Evolutionary conservation across 2,329 filamentous ascomycete species (phyloP), one percentile per base, ranked within the genome.

Genomic region (Alternaria sp.): DNA sequence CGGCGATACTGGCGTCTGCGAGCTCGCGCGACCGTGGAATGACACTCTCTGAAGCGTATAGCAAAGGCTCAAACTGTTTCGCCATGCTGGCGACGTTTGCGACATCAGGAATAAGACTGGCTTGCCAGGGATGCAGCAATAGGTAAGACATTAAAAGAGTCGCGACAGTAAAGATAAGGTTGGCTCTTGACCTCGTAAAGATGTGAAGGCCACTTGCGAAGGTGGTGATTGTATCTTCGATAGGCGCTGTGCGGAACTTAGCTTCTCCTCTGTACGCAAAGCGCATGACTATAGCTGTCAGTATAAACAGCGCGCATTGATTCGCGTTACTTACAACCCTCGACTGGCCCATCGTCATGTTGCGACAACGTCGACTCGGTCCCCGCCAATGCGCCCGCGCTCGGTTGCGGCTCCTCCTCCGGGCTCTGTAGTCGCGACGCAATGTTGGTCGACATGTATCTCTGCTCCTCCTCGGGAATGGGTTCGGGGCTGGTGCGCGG

Each of bases 41-140:
- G 9, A 93, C 93, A 76, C 94, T 91, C 75, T 97, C 93, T 0
- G 93, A 97, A 77, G 96, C 97, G 82, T 96, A 96, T 66, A 98
- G 96, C 47, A 97, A 86, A 6, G 95, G 95, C 79, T 97, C 95
- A 75, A 97, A 97, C 10, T 93, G 93, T 72, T 93, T 93, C 52
- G 94, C 94, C 68, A 98, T 88, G 55, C 91, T 90, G 5, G 94
- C 94, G 23, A 97, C 91, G 78, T 97, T 97, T 76, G 97, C 91
- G 15, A 98, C 85, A 77, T 97, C 94, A 0, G 93, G 93, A 3
- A 91, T 90, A 1, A 91, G 88, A 12, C 85, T 89, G 40, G 87
- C 85, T 6, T 84, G 80, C 28, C 89, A 90, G 11, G 93, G 92
- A 62, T 91, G 86, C 70, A 92, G 78, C 21, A 90, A 82, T 8